Conservation (phyloP, 805 yeast species). For the Pichia eremophila region DNA sequence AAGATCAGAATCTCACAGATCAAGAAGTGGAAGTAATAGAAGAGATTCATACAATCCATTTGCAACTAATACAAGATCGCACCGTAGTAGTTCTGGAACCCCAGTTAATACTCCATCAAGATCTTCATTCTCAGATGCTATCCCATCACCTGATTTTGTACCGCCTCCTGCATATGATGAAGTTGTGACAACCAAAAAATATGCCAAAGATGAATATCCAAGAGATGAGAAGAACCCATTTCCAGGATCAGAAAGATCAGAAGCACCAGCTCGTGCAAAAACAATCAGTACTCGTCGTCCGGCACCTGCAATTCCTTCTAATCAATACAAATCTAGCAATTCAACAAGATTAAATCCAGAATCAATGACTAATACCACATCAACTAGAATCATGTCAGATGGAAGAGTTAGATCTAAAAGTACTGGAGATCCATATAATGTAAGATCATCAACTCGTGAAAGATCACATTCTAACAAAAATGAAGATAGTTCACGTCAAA, state of each 20-base stretch:
- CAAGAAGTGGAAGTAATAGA: constrained; percentile 7
- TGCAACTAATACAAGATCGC: constrained; percentile 2
- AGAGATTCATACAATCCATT: constrained; percentile 10
- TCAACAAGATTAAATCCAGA: constrained; percentile 6
- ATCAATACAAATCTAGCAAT: not conserved
- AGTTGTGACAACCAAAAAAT: constrained; percentile 39
- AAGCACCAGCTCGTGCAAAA: constrained; percentile 9
- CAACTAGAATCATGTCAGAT: constrained; percentile 21
- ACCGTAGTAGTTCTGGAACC: constrained; percentile 4
- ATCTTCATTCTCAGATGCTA: not conserved
- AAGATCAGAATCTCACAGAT: constrained; percentile 13
- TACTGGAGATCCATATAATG: constrained; percentile 16
- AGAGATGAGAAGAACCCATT: constrained; percentile 20
- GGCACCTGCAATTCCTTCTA: constrained; percentile 9
- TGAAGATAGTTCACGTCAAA: not conserved
- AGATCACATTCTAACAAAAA: constrained; percentile 6
- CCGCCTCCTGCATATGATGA: constrained; percentile 74
- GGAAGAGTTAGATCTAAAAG: constrained; percentile 26
- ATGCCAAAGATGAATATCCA: constrained; percentile 38
- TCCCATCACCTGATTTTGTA: constrained; percentile 1
- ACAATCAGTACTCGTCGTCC: constrained; percentile 10
- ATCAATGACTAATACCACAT: constrained; percentile 17
- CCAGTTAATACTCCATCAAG: constrained; percentile 1
- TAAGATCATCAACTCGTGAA: not conserved
- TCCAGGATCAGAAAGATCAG: constrained; percentile 8